Evolutionary conservation across 441 rosid genomes (phyloP), one percentile per base, ranked within the genome.

Genomic region (Heliophila coronopifolia): DNA sequence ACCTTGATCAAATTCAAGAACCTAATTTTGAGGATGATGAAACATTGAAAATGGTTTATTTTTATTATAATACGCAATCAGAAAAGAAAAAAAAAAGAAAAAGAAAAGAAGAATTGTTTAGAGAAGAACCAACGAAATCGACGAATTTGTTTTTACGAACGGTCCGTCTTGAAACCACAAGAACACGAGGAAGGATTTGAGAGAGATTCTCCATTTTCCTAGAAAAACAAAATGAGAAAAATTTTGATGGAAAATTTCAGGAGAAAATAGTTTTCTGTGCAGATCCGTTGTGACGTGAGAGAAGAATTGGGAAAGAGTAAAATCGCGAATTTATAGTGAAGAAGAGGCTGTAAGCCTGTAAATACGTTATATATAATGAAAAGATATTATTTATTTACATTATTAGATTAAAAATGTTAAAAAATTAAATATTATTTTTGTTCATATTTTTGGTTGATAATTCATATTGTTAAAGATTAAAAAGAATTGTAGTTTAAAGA

Each of bases 61-160:
- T n/a, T n/a, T n/a, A n/a, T n/a, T n/a, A n/a, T n/a, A n/a, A n/a
- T n/a, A n/a, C n/a, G n/a, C n/a, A n/a, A n/a, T n/a, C n/a, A n/a
- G n/a, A n/a, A n/a, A n/a, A n/a, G n/a, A n/a, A n/a, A n/a, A 22
- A 31, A 12, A n/a, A 23, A 7, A 6, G 5, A 30, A 25, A 12
- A 9, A 7, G 1, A 43, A 8, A 42, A 25, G 10, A 3, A 32
- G 33, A 40, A 52, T 60, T 9, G 59, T 37, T 34, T 24, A n/a
- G n/a, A n/a, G 27, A 11, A 33, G 27, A 39, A 86, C 93, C 96
- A 11, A 86, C 96, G 39, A 86, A 84, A 75, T 86, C 90, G 18
- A 86, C 91, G 66, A 86, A 81, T 53, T 86, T 86, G 73, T 86
- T 86, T 66, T 84, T 86, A 66, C 90, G 90, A 45, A 86, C 75